A percentile compares a stretch with the other conserved stretches of the same genome.
Conservation (phyloP, 2,329 filamentous ascomycete genomes). For the Keithomyces neogunnii region DNA sequence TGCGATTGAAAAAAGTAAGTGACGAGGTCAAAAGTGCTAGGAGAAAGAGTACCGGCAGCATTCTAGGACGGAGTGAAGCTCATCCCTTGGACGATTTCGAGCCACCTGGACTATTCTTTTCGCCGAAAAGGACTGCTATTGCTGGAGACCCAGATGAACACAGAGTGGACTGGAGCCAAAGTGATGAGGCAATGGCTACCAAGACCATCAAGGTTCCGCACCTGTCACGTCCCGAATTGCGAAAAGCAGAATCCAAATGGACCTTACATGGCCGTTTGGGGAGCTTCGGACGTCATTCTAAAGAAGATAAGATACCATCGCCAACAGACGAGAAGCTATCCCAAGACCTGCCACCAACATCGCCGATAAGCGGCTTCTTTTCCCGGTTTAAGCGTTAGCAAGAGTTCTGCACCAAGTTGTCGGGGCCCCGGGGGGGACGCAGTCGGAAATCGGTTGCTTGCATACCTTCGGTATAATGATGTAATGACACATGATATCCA, state of each 20-base stretch:
- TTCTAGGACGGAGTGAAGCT: slow-evolving; percentile 14
- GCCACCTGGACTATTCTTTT: slow-evolving; percentile 1
- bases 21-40: slow-evolving; percentile 13
- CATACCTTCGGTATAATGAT: slow-evolving; percentile 4
- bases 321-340: slow-evolving; percentile 10
- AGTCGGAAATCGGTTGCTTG: not conserved
- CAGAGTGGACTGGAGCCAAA: slow-evolving; percentile 51
- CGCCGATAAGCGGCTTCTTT: slow-evolving; percentile 31
- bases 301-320: slow-evolving; percentile 16
- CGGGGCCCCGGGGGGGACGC: too few relatives aligned
- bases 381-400: slow-evolving; percentile 34
- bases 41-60: slow-evolving; percentile 30
- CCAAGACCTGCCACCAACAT: slow-evolving; percentile 17
- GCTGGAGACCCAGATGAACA: slow-evolving; percentile 21
- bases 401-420: too few relatives aligned
- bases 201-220: not conserved
- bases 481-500: slow-evolving; percentile 6
- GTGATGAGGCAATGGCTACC: slow-evolving; percentile 32
- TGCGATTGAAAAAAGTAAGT: slow-evolving; percentile 9
- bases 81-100: slow-evolving; percentile 5
- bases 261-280: slow-evolving; percentile 34
- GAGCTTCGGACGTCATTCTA: slow-evolving; percentile 20
- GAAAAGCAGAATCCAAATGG: slow-evolving; percentile 42
- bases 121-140: slow-evolving; percentile 1
- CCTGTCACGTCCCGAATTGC: slow-evolving; percentile 21